These are phyloP conservation scores for Sphaerobolus stellatus DNA, from an alignment of 1,284 basidiomycete genomes.

Conservation along the genomic window DNA sequence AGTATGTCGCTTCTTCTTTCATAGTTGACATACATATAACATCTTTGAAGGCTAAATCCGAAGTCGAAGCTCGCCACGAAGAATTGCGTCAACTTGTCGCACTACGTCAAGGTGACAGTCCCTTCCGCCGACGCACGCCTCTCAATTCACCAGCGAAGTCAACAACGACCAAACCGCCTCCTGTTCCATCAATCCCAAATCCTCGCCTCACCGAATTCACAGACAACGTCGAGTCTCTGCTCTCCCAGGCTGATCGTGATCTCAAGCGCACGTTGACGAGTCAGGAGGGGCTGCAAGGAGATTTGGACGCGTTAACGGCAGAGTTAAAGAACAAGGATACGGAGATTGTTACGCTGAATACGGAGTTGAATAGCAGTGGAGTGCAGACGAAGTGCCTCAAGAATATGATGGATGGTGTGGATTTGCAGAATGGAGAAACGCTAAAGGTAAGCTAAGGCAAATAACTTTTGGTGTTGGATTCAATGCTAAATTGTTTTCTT, in stretches of 20 bases:
- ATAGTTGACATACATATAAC: too few species aligned
- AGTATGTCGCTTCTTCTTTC: too few species aligned
- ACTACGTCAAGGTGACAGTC: constrained; percentile 50
- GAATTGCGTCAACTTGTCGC: constrained; percentile 74
- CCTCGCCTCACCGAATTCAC: constrained; percentile 23
- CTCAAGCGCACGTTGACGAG: constrained; percentile 50
- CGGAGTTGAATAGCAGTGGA: constrained; percentile 66
- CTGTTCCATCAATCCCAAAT: too few species aligned
- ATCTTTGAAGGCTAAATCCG: constrained; percentile 51
- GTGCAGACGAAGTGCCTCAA: constrained; percentile 77
- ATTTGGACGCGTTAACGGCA: constrained; percentile 47
- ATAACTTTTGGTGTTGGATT: constrained; percentile 2
- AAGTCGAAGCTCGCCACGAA: constrained; percentile 70
- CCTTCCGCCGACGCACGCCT: constrained; percentile 35
- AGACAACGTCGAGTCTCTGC: constrained; percentile 46
- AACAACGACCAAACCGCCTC: constrained; percentile 19
- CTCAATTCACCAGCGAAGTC: constrained; percentile 15
- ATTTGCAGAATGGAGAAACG: constrained; percentile 86
- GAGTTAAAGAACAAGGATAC: constrained; percentile 57
- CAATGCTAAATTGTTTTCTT: constrained; percentile 13
- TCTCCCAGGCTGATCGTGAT: constrained; percentile 57
- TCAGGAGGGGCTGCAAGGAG: constrained; percentile 52
- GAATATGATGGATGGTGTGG: constrained; percentile 69
- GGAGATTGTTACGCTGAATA: constrained; percentile 59
- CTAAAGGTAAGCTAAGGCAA: constrained; percentile 64